Evolutionary conservation across 495 filamentous ascomycete species (phyloP).

Genomic region (Bacidia rubella): DNA sequence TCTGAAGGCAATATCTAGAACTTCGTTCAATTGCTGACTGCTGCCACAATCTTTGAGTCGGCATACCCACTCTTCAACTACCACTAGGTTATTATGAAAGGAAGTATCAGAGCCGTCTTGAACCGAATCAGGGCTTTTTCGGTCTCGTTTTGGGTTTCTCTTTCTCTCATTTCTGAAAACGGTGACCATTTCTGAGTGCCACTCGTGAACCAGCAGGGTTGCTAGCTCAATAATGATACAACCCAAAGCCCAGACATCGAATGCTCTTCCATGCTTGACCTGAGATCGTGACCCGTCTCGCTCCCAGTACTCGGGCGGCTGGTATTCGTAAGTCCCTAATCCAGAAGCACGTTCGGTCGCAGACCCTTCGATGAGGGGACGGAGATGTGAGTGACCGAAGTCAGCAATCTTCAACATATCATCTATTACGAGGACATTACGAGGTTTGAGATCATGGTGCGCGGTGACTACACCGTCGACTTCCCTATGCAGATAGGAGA

Average conservation of each 20-base stretch:
- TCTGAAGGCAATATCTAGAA: slow-evolving; percentile 7
- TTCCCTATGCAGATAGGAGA: slow-evolving; percentile 12
- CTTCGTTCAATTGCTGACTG: slow-evolving; percentile 6
- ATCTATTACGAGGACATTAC: slow-evolving; percentile 11
- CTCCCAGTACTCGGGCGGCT: slow-evolving; percentile 12
- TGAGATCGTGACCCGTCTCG: slow-evolving; percentile 10
- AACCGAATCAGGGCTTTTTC: slow-evolving; percentile 5
- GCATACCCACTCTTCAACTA: slow-evolving; percentile 8
- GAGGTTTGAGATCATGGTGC: slow-evolving; percentile 14
- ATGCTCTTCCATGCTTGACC: slow-evolving; percentile 8
- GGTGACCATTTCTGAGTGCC: slow-evolving; percentile 6
- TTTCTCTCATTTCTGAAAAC: slow-evolving; percentile 3
- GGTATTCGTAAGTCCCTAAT: slow-evolving; percentile 14
- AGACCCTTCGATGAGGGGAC: slow-evolving; percentile 11
- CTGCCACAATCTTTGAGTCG: slow-evolving; percentile 5
- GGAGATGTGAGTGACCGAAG: slow-evolving; percentile 12
- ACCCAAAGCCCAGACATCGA: slow-evolving; percentile 13
- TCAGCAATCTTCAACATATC: slow-evolving; percentile 11
- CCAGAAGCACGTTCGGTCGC: slow-evolving; percentile 7
- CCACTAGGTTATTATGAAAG: slow-evolving; percentile 8
- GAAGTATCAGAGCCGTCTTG: slow-evolving; percentile 4
- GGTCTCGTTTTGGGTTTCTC: slow-evolving; percentile 5
- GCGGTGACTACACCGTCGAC: slow-evolving; percentile 9
- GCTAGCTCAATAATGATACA: slow-evolving; percentile 13
- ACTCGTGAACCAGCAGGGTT: slow-evolving; percentile 8